Evolutionary conservation across 129 eudicot species (phyloP).

Genomic region (Chrysanthemum makinoi): DNA sequence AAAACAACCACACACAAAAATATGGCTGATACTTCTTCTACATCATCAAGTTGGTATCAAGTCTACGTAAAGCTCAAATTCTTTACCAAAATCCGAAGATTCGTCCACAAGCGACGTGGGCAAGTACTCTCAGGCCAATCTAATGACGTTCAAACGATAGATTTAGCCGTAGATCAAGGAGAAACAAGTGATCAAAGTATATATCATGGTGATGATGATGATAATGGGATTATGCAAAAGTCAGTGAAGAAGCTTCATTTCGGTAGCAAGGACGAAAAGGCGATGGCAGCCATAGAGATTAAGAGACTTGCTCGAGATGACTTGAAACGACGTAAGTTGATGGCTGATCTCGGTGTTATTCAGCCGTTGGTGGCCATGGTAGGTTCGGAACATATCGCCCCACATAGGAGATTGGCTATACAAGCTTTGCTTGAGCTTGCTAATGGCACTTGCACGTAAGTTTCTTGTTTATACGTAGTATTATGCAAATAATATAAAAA

Average conservation of each 20-base stretch:
- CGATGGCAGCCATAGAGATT: slow-evolving; percentile 57
- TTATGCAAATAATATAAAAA: too few relatives aligned
- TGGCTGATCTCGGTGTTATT: slow-evolving; percentile 94
- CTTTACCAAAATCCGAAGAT: slow-evolving; percentile 47
- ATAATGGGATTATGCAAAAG: slow-evolving; percentile 44
- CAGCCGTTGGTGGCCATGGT: slow-evolving; percentile 87
- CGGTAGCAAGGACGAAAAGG: slow-evolving; percentile 81
- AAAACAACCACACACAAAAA: slow-evolving; percentile 19
- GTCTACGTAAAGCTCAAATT: slow-evolving; percentile 42
- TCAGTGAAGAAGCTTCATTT: slow-evolving; percentile 88
- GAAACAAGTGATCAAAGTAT: slow-evolving; percentile 13
- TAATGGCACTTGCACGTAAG: slow-evolving; percentile 86
- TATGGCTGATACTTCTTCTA: slow-evolving; percentile 44
- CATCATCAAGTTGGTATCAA: slow-evolving; percentile 42
- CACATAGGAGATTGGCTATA: slow-evolving; percentile 60
- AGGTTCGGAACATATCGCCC: slow-evolving; percentile 43
- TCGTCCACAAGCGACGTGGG: slow-evolving; percentile 33
- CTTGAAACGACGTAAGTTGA: slow-evolving; percentile 45
- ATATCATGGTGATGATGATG: slow-evolving; percentile 21
- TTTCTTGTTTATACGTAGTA: slow-evolving; percentile 18
- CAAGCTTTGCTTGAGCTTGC: slow-evolving; percentile 67
- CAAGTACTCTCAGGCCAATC: slow-evolving; percentile 25
- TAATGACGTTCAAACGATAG: slow-evolving; percentile 8
- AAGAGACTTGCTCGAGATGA: slow-evolving; percentile 54
- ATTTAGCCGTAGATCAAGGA: slow-evolving; percentile 10